Percentiles rank a stretch among this genome's conserved stretches.
Evolutionary conservation across 805 yeast species (phyloP).

Genomic region (Cyberlindnera subsufficiens): DNA sequence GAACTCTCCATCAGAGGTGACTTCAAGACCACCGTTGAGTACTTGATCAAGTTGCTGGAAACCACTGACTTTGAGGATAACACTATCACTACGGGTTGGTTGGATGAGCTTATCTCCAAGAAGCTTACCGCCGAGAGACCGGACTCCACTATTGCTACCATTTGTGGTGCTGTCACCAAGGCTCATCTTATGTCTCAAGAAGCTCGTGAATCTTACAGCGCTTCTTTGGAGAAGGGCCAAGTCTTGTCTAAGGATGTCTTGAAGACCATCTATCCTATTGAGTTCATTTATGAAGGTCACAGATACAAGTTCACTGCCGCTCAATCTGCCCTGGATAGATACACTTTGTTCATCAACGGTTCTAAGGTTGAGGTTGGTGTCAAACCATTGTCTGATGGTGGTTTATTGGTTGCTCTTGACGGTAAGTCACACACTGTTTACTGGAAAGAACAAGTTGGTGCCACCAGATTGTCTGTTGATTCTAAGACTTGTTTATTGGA

Average conservation of each 20-base stretch:
- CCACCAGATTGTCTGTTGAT: constrained; percentile 92
- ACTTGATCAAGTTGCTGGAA: constrained; percentile 88
- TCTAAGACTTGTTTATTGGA: constrained; percentile 92
- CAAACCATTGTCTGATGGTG: constrained; percentile 90
- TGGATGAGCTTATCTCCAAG: constrained; percentile 90
- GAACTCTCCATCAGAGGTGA: constrained; percentile 97
- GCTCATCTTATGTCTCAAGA: constrained; percentile 78
- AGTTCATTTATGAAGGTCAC: constrained; percentile 90
- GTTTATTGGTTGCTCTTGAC: constrained; percentile 77
- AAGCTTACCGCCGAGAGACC: constrained; percentile 97
- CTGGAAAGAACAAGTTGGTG: constrained; percentile 97
- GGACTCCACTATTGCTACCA: constrained; percentile 81
- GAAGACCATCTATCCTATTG: constrained; percentile 86
- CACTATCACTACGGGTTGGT: constrained; percentile 98
- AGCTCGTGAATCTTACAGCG: constrained; percentile 60
- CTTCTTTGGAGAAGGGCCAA: constrained; percentile 91
- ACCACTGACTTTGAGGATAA: constrained; percentile 95
- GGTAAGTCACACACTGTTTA: constrained; percentile 94
- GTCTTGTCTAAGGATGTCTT: constrained; percentile 78
- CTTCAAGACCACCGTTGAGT: constrained; percentile 96
- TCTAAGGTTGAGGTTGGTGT: constrained; percentile 85
- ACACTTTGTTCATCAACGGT: constrained; percentile 90
- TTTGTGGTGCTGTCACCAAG: constrained; percentile 97
- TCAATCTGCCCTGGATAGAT: constrained; percentile 78
- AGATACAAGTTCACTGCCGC: constrained; percentile 95